These are phyloP conservation scores for Zygosaccharomyces pseudobailii DNA, from an alignment of 1,139 yeast species.

Conservation along the genomic window DNA sequence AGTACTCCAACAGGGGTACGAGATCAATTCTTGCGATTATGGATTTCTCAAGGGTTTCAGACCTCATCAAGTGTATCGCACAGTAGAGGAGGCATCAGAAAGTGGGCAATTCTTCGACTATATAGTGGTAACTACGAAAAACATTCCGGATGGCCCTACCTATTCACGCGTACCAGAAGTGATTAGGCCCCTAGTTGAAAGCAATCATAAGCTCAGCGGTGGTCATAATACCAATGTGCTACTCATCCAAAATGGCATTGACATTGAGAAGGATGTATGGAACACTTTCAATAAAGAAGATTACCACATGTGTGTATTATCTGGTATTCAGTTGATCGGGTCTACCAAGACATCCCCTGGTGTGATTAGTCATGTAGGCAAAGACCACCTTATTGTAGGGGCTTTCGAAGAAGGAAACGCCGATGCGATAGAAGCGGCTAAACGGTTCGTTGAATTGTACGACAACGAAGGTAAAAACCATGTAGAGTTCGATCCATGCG, in stretches of 20 bases:
- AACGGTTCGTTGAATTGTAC: slow-evolving; percentile 42
- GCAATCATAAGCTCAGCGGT: slow-evolving; percentile 15
- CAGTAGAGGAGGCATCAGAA: slow-evolving; percentile 40
- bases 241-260: slow-evolving; percentile 56
- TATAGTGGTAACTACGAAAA: slow-evolving; percentile 53
- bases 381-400: slow-evolving; percentile 41
- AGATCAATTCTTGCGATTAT: slow-evolving; percentile 46
- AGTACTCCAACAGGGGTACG: slow-evolving; percentile 44
- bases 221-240: slow-evolving; percentile 39
- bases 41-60: slow-evolving; percentile 46
- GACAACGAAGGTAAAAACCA: slow-evolving; percentile 33
- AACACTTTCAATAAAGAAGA: slow-evolving; percentile 39
- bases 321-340: slow-evolving; percentile 51
- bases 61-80: slow-evolving; percentile 43
- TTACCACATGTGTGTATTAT: slow-evolving; percentile 35
- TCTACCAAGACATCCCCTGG: slow-evolving; percentile 35
- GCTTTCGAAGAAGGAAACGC: slow-evolving; percentile 37
- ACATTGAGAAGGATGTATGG: slow-evolving; percentile 48
- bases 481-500: slow-evolving; percentile 41
- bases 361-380: slow-evolving; percentile 27
- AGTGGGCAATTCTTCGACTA: slow-evolving; percentile 45
- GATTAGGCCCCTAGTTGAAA: slow-evolving; percentile 42
- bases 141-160: slow-evolving; percentile 48
- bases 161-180: slow-evolving; percentile 42
- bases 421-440: slow-evolving; percentile 25